Base-by-base conservation (phyloP, 2,329 filamentous ascomycete genomes). In the Hypoxylon rubiginosum region DNA sequence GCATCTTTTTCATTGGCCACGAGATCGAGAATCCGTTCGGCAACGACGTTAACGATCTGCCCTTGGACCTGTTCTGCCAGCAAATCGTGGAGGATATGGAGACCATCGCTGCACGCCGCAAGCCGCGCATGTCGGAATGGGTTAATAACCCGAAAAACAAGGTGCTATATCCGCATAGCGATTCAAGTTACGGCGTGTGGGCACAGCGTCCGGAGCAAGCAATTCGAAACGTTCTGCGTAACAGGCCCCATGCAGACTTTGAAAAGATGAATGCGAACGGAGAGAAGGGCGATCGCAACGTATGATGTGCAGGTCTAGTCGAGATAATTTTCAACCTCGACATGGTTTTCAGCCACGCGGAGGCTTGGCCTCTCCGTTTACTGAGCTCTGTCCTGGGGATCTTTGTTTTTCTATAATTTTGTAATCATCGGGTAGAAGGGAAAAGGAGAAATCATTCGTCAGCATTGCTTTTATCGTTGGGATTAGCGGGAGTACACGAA, bases 11-110 rank as follows among this genome's bases (percentile, higher is more conserved):
- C 68, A 95, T 95, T 73, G 92, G 92, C 41, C 88, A 88, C 68
- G 92, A 96, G 79, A 91, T 96, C 69, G 92, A 96, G 78, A 93
- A 96, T 74, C 92, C 92, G 5, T 96, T 96, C 77, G 92, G 92
- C 62, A 84, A 89, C 69, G 92, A 96, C 68, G 92, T 94, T 71
- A 96, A 96, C 75, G 92, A 96, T 78, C 81, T 94, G 45, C 91
- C 91, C 0, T 84, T 94, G 2, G 92, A 95, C 75, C 81, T 84
- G 13, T 97, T 90, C 82, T 96, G 92, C 80, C 85, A 90, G 39
- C 91, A 94, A 74, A 84, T 96, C 45, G 87, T 90, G 21, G 79
- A 85, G 32, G 93, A 97, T 72, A 83, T 96, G 71, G 91, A 95
- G 74, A 88, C 91, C 62, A 88, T 95, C 71, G 89, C 90, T 21